phyloP scores from a whole-genome alignment of 345 rosid genomes.

The Rhodomyrtus tomentosa region DNA sequence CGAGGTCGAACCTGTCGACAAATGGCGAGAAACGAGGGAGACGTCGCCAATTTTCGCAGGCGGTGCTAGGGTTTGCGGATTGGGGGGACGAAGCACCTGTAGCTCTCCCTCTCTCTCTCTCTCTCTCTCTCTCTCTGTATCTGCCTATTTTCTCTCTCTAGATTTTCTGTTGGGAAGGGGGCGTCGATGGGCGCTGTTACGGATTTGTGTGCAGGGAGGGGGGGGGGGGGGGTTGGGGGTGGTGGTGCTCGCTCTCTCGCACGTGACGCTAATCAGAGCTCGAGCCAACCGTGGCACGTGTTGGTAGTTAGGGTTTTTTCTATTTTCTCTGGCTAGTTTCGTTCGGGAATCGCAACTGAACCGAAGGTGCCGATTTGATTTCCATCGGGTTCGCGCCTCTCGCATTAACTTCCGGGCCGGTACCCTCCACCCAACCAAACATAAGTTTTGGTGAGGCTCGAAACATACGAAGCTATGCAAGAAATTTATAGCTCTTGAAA shows the following conservation, averaged over 20 bases:
- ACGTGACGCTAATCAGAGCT: constrained; percentile 8
- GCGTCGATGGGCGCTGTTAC: background rate
- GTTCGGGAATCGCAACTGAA: too few species aligned
- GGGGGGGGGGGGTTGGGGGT: background rate
- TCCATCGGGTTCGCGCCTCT: too few species aligned
- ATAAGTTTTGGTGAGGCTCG: too few species aligned
- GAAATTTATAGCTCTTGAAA: too few species aligned
- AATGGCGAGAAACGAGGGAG: background rate
- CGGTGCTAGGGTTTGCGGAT: background rate
- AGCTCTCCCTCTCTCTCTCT: background rate
- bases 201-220: constrained; percentile 2
- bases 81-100: background rate
- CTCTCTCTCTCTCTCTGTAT: background rate
- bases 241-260: background rate
- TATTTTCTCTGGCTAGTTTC: too few species aligned
- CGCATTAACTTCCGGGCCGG: too few species aligned
- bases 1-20: background rate
- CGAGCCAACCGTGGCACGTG: constrained; percentile 15
- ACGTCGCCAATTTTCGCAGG: background rate
- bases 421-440: too few species aligned
- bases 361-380: too few species aligned
- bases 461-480: too few species aligned
- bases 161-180: background rate
- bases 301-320: constrained; percentile 10
- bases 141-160: background rate